phyloP scores from a whole-genome alignment of 1,284 basidiomycete genomes.

The Cryptococcus amylolentus region DNA sequence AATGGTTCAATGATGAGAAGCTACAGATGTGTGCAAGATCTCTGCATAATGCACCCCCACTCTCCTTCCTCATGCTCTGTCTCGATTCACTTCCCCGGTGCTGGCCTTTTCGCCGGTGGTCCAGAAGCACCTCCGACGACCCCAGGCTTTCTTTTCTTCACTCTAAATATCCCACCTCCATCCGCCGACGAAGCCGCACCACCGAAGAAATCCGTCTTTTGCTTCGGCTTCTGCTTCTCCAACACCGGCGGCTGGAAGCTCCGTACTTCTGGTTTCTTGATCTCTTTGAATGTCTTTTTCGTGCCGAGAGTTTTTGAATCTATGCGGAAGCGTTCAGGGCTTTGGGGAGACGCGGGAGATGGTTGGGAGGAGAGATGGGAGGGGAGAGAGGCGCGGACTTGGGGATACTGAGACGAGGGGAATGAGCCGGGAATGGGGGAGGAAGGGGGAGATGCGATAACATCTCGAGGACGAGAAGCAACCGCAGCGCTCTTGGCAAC shows the following conservation, averaged over 20 bases:
- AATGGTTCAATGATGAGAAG: no score
- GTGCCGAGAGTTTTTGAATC: constrained; percentile 1
- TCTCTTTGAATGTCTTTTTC: constrained; percentile 10
- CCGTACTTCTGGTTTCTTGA: constrained; percentile 10
- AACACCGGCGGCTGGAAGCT: constrained; percentile 18
- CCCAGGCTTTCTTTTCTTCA: neutral
- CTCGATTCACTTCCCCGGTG: no score
- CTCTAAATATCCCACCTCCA: neutral
- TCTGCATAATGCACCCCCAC: no score
- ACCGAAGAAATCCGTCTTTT: constrained; percentile 16
- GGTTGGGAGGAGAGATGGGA: constrained; percentile 8
- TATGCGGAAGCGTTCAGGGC: constrained; percentile 9
- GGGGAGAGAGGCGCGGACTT: constrained; percentile 12
- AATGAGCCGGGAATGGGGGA: constrained; percentile 20
- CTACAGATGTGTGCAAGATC: no score
- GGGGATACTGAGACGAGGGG: constrained; percentile 8
- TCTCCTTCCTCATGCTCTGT: no score
- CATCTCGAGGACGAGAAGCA: neutral
- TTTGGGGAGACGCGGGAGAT: neutral
- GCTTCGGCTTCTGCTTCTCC: constrained; percentile 6
- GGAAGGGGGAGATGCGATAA: neutral
- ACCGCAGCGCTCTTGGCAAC: neutral
- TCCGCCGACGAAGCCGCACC: neutral
- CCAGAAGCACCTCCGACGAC: no score
- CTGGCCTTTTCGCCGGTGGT: no score